Conservation (phyloP, 805 yeast genomes). For the Ogataea henricii region DNA sequence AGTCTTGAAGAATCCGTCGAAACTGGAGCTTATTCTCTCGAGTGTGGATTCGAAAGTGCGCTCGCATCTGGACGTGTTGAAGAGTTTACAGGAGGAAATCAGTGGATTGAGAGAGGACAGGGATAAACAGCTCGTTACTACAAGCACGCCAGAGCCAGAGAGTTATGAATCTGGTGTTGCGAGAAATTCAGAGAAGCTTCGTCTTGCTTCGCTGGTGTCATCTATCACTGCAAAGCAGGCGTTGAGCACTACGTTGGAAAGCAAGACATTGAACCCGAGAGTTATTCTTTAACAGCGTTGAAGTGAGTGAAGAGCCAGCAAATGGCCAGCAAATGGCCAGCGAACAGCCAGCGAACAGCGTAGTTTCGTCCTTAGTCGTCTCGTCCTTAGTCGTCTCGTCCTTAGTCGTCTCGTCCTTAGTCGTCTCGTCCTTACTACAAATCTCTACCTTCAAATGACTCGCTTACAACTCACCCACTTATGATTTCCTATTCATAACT, state of each 20-base stretch:
- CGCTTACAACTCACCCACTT: too few relatives aligned
- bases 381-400: too few relatives aligned
- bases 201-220: constrained; percentile 15
- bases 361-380: too few relatives aligned
- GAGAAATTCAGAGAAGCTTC: constrained; percentile 11
- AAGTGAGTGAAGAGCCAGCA: too few relatives aligned
- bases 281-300: not conserved
- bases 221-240: constrained; percentile 16
- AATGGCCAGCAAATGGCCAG: too few relatives aligned
- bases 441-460: too few relatives aligned
- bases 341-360: too few relatives aligned
- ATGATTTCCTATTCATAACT: too few relatives aligned
- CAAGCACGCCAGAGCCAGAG: too few relatives aligned
- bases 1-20: constrained; percentile 29
- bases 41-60: constrained; percentile 30
- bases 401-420: too few relatives aligned
- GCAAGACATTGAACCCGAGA: not conserved
- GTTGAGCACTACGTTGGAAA: constrained; percentile 13
- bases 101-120: constrained; percentile 2
- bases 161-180: not conserved
- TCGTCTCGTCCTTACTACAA: too few relatives aligned
- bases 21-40: constrained; percentile 32
- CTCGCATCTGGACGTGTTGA: constrained; percentile 18
- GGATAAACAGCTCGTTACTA: not conserved
- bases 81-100: constrained; percentile 21